Evolutionary conservation across 805 yeast genomes (phyloP), one percentile per base, ranked within the genome.

Genomic region (Wickerhamomyces bovis): DNA sequence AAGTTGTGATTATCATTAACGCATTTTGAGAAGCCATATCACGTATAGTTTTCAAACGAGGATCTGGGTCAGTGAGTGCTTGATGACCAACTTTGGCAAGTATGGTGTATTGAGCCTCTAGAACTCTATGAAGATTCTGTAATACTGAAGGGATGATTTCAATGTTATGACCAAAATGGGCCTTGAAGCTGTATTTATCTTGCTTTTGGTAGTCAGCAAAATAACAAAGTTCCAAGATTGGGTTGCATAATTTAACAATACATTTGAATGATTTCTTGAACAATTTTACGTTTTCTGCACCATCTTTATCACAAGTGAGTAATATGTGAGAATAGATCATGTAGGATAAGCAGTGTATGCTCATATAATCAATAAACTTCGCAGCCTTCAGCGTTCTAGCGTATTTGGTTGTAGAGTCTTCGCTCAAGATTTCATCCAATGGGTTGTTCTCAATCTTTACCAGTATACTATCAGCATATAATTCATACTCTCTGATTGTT

Each of bases 151-250:
- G 47, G n/a, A 44, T 18, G 6, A 47, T 15, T 8, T 44, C 42
- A 33, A 47, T 35, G 18, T 28, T 28, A 15, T 26, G 26, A 19
- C 50, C 50, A 39, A 47, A 47, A 39, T 44, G 47, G 10, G 39
- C 19, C 8, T n/a, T 23, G 19, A 44, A 19, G 19, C 42, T 28
- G 13, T 38, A 44, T 18, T 31, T 35, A 6, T 41, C 33, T 19
- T 47, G 44, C 15, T 42, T 44, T 15, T 44, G 40, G 6, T 26
- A 10, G 23, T 44, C 45, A 13, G 44, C 22, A 26, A 47, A 47
- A 38, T 47, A 47, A 6, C 41, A n/a, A 8, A 47, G 23, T 22
- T 35, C 42, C 1, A 44, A 20, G 13, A 39, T 20, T 44, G 45
- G 30, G 36, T 31, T 12, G 39, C 31, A 25, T 39, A 39, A 15